Base-by-base conservation (phyloP, 169 alveolate species). In the Cryptosporidium meleagridis region DNA sequence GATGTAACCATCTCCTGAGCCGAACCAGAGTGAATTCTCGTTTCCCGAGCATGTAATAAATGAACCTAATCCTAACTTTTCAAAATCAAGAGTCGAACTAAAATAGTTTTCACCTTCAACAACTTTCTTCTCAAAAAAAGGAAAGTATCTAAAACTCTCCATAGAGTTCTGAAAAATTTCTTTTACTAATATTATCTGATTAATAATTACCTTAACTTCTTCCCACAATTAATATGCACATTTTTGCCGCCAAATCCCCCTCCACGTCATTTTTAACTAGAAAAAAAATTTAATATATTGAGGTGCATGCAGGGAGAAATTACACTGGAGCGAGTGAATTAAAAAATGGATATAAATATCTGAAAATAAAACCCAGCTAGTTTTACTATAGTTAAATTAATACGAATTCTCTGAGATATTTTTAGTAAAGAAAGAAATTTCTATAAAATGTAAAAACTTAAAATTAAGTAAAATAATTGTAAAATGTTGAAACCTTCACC, bases 71-170 rank as follows among this genome's bases (percentile, higher is more conserved):
- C 89, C 75, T 31, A 80, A 33, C 12, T 59, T 80, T 65, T 80
- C 89, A 41, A 41, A 80, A 59, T 80, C 89, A 21, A 52, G 35
- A 37, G 52, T 26, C 12, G 37, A 44, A 16, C 26, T 45, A 41
- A 65, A 80, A 48, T 59, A 80, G 18, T 80, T 53, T 16, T 80
- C 89, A 1, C 89, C 75, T 21, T 72, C 85, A 9, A 80, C 89
- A 26, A 80, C 70, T 33, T 45, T 80, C 31, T 31, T 80, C 29
- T 80, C 89, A 80, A 80, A 80, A 62, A 80, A 80, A 26, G 67
- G 89, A 21, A 80, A 80, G 35, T 80, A 80, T 23, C 89, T 37
- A 80, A 80, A 80, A 62, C 89, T 80, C 51, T 80, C 89, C 89
- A 80, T 80, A 72, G 33, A 44, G 16, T 14, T 39, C 41, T 29